These are phyloP conservation scores for Boletellus deceptivus DNA, from an alignment of 1,284 basidiomycete genomes.

Conservation along the genomic window DNA sequence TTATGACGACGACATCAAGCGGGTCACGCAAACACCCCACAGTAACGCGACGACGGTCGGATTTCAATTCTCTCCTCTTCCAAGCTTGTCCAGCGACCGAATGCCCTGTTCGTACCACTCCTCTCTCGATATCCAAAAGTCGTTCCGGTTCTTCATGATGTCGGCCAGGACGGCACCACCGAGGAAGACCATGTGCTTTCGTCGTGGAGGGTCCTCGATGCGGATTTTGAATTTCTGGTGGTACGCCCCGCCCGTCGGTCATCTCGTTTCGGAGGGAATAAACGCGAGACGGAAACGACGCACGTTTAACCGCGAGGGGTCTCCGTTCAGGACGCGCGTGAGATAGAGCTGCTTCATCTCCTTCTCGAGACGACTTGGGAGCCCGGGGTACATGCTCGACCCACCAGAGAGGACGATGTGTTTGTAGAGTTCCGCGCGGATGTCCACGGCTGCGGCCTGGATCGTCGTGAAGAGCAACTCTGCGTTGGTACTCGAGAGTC, in stretches of 20 bases:
- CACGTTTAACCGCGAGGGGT: conserved; percentile 85
- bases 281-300: conserved; percentile 32
- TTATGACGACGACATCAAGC: no score
- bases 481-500: conserved; percentile 29
- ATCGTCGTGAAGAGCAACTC: conserved; percentile 98
- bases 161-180: conserved; percentile 95
- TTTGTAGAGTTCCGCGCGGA: conserved; percentile 92
- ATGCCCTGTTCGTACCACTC: conserved; percentile 93
- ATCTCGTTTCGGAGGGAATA: no score
- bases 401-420: conserved; percentile 98
- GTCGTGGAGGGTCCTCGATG: conserved; percentile 95
- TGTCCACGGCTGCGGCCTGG: conserved; percentile 88
- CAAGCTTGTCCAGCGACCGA: conserved; percentile 81
- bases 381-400: conserved; percentile 97
- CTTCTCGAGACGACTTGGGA: conserved; percentile 96
- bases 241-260: no score
- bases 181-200: conserved; percentile 99
- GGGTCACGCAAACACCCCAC: no score
- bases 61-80: conserved; percentile 54
- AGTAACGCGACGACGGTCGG: no score
- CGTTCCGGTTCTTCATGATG: conserved; percentile 94
- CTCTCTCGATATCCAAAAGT: conserved; percentile 93
- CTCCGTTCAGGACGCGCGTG: conserved; percentile 82
- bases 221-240: conserved; percentile 96
- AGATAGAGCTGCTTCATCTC: conserved; percentile 99